Conservation (phyloP, 129 eudicot species). For the Solidago caesia region DNA sequence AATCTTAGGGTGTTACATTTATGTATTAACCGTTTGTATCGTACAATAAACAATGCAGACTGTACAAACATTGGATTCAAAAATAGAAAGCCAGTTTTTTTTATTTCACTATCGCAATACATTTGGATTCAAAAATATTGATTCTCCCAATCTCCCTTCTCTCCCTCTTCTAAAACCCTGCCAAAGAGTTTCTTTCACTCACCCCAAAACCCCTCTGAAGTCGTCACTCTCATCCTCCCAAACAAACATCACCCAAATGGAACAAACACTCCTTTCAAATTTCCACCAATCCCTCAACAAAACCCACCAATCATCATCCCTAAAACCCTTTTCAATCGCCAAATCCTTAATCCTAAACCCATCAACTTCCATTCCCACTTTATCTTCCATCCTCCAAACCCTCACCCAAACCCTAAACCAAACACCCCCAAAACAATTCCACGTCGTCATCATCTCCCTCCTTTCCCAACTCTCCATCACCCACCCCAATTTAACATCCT, state of each 20-base stretch:
- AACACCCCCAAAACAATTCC: constrained; percentile 22
- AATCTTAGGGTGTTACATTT: too few species aligned
- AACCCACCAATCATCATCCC: constrained; percentile 15
- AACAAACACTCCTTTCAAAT: constrained; percentile 36
- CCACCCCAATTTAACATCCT: constrained; percentile 44
- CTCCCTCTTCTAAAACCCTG: too few species aligned
- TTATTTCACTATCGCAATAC: too few species aligned
- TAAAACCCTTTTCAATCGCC: constrained; percentile 37
- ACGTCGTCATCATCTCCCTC: constrained; percentile 48
- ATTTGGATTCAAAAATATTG: too few species aligned
- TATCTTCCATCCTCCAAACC: constrained; percentile 52
- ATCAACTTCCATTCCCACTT: constrained; percentile 52
- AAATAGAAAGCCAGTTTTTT: too few species aligned
- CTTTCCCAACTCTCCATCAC: constrained; percentile 43
- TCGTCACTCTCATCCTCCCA: too few species aligned
- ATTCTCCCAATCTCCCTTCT: too few species aligned
- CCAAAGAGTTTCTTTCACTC: too few species aligned
- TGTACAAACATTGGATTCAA: too few species aligned
- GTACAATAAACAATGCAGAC: too few species aligned
- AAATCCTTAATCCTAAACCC: constrained; percentile 64
- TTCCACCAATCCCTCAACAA: constrained; percentile 8
- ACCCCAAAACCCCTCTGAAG: too few species aligned
- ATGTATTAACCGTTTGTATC: too few species aligned
- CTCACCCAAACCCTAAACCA: constrained; percentile 32
- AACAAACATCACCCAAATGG: constrained; percentile 33